Evolutionary conservation across 2,329 filamentous ascomycete species (phyloP), one percentile per base, ranked within the genome.

Genomic region (Hyphodiscus sp.): DNA sequence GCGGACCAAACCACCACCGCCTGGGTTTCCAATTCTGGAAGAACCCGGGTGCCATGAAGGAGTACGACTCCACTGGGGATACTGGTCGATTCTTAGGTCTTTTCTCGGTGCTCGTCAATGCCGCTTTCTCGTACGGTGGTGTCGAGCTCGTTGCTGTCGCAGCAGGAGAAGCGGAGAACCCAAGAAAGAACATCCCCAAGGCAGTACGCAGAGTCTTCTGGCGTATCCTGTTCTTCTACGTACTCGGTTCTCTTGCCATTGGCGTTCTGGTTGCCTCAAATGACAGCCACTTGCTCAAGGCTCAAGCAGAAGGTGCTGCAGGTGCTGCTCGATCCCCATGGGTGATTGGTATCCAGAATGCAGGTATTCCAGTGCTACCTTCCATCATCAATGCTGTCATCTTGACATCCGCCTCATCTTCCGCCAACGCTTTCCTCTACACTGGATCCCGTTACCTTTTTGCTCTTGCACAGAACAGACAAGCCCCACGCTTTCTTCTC

Each of bases 151-250:
- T 73, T 33, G 71, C 70, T 23, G 67, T 73, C 26, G 70, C 71
- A 70, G 85, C 86, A 2, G 85, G 83, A 18, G 87, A 90, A 67
- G 79, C 86, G 0, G 79, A 86, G 62, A 86, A 89, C 60, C 86
- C 87, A 0, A 81, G 86, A 16, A 71, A 71, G 18, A 79, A 85
- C 19, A 81, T 94, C 69, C 87, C 87, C 0, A 81, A 79, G 42
- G 88, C 88, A 1, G 91, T 83, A 70, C 89, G 89, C 56, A 82
- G 85, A 47, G 87, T 91, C 1, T 91, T 91, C 68, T 91, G 88
- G 69, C 84, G 89, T 30, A 73, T 92, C 30, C 85, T 85, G 0
- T 73, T 80, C 1, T 91, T 92, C 68, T 91, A 91, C 70, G 79
- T 89, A 41, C 76, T 86, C 2, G 87, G 87, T 1, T 82, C 86